Base-by-base conservation (phyloP, 257 asterid genomes). In the Anisodus tanguticus region DNA sequence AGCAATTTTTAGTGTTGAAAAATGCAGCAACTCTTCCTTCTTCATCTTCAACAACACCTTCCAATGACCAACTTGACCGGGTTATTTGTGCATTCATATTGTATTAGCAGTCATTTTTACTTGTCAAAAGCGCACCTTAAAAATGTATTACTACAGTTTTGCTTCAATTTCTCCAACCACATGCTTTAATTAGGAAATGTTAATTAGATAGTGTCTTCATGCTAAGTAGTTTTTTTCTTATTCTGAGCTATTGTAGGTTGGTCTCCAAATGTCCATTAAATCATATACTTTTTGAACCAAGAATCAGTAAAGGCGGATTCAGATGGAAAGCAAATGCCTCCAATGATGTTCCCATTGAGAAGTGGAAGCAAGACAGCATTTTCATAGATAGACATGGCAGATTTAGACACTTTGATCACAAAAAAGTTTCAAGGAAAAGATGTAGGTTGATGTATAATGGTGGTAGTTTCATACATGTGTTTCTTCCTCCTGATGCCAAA, bases 401-500 rank as follows among this genome's bases (percentile, higher is more conserved):
- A 60, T 85, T 94, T 45, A 88, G 85, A 86, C 85, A 91, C 82
- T 95, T 93, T 84, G 85, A 95, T 85, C 98, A 87, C 85, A 95
- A 93, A 81, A 93, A 91, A 80, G 97, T 92, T 88, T 92, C 95
- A 3, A 88, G 98, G 47, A 87, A 90, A 88, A 95, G 84, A 85
- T 92, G 98, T 95, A 83, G 80, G 16, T 26, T 58, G 62, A 70
- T 72, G 31, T 59, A 19, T 63, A 35, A 10, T 4, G 76, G 67
- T 55, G 9, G 39, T n/a, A 41, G 51, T 43, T 17, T 63, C 54
- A n/a, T 60, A 58, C 51, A 13, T 71, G 68, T 58, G 15, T 81
- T 8, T 79, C 77, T 55, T 3, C 8, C 8, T 53, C 57, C 49
- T 67, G 22, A 74, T 74, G 80, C 70, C 41, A 37, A 49, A 85